Evolutionary conservation across 192 early-diverging fungal species (phyloP).

Genomic region (Haplosporangium gracile): DNA sequence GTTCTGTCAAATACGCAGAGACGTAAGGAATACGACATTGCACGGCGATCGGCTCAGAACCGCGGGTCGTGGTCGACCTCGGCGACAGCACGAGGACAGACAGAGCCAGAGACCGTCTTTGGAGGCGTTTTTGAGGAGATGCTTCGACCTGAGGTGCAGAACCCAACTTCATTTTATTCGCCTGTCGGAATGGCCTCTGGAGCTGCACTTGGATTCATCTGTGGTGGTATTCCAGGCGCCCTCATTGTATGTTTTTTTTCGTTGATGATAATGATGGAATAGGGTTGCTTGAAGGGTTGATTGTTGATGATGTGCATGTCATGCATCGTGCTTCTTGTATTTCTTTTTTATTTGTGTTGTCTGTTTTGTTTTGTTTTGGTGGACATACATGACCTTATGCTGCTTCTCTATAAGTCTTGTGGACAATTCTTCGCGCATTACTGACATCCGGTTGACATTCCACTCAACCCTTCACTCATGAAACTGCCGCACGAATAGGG

Average conservation of each 20-base stretch:
- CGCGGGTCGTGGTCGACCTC: constrained; percentile 5
- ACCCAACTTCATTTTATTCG: constrained; percentile 72
- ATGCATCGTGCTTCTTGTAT: neutral
- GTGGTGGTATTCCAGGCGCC: constrained; percentile 74
- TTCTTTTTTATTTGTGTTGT: neutral
- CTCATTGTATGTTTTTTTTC: constrained; percentile 39
- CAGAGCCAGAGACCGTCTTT: constrained; percentile 77
- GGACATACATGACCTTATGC: neutral
- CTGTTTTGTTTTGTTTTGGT: constrained; percentile 5
- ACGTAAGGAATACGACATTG: constrained; percentile 66
- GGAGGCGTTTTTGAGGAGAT: constrained; percentile 87
- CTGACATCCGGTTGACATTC: neutral
- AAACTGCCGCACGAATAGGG: constrained; percentile 53
- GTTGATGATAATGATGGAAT: too few species aligned
- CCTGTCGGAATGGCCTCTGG: constrained; percentile 80
- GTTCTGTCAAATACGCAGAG: constrained; percentile 69
- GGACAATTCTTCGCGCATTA: neutral
- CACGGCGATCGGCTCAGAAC: constrained; percentile 19
- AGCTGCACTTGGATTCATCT: constrained; percentile 79
- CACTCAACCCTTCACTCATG: neutral
- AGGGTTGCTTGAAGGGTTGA: neutral
- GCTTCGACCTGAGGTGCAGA: constrained; percentile 75
- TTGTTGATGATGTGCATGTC: neutral
- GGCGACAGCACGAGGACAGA: constrained; percentile 25
- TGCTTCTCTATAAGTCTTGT: neutral